These are phyloP conservation scores for Malus sylvestris DNA, from an alignment of 306 rosid genomes.

Conservation along the genomic window DNA sequence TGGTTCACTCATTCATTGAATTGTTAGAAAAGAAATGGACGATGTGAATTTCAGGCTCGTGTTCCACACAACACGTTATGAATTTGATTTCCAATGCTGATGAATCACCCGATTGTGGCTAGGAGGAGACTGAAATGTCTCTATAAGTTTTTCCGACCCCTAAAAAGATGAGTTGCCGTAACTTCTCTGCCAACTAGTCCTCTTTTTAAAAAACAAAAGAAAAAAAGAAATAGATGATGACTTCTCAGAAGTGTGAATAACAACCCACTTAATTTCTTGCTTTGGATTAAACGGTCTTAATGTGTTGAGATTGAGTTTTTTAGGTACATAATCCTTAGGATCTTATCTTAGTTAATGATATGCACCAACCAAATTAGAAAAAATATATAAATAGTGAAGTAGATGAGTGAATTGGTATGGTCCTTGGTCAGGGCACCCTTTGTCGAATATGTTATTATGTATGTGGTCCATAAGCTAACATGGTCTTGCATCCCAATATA, in stretches of 20 bases:
- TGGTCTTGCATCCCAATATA: background rate
- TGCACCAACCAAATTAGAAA: background rate
- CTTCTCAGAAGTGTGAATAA: background rate
- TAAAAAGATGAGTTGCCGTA: too few species aligned
- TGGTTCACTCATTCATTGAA: background rate
- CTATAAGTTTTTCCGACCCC: rapidly evolving
- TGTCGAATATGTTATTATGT: background rate
- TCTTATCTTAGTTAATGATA: background rate
- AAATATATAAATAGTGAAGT: background rate
- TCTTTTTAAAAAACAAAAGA: too few species aligned
- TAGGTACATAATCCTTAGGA: background rate
- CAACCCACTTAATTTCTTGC: background rate
- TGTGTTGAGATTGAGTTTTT: background rate
- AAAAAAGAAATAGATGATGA: background rate
- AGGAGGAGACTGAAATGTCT: rapidly evolving
- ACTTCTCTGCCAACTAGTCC: too few species aligned
- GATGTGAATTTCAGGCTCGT: too few species aligned
- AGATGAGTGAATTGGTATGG: background rate
- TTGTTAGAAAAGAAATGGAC: too few species aligned
- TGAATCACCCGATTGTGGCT: too few species aligned
- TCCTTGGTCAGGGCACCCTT: conserved; percentile 2
- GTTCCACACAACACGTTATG: too few species aligned
- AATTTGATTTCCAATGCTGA: too few species aligned
- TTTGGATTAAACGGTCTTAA: background rate
- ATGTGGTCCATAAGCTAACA: conserved; percentile 3